Conservation (phyloP, 2,329 filamentous ascomycete genomes). For the Sarocladium oryzae region DNA sequence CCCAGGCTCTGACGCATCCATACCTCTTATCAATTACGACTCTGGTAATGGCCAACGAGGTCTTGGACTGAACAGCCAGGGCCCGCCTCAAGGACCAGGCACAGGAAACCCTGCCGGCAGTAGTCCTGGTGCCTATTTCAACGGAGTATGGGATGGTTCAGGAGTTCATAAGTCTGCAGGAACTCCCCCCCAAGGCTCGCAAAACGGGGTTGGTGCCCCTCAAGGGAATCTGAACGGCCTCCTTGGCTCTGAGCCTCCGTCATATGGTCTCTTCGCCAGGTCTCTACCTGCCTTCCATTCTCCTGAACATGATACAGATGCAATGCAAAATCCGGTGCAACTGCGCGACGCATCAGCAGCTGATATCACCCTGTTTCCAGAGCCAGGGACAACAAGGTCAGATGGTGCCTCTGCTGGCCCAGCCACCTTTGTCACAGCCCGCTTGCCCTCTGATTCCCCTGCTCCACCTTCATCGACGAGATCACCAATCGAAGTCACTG, state of each 20-base stretch:
- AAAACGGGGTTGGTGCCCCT: neutral
- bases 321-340: neutral
- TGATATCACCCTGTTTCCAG: neutral
- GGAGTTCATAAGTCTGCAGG: neutral
- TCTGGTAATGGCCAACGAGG: neutral
- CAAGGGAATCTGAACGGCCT: neutral
- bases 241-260: neutral
- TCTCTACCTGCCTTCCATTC: neutral
- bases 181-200: neutral
- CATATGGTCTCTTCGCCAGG: slow-evolving; percentile 3
- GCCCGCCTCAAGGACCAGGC: neutral
- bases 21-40: neutral
- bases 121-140: neutral
- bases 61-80: neutral
- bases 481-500: neutral
- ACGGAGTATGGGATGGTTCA: neutral
- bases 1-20: neutral
- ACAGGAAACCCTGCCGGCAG: neutral
- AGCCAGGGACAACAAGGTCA: neutral
- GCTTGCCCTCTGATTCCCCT: neutral
- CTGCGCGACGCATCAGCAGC: neutral
- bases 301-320: neutral
- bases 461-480: neutral
- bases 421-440: neutral
- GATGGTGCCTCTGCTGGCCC: neutral